Conservation (phyloP, 306 rosid species). For the Trifolium pratense region DNA sequence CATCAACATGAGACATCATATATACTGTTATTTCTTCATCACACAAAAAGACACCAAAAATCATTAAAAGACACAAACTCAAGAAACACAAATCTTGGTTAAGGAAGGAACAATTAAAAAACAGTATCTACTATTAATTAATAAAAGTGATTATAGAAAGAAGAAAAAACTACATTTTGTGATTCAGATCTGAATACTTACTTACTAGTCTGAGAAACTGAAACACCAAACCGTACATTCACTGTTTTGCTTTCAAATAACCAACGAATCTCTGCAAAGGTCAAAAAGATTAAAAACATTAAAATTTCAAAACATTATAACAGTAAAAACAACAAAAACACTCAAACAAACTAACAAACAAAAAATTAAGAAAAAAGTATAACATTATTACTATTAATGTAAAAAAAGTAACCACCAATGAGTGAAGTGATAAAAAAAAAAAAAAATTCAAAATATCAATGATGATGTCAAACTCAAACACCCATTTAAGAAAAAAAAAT, state of each 20-base stretch:
- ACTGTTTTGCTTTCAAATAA: constrained; percentile 50
- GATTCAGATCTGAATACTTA: constrained; percentile 77
- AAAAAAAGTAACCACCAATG: constrained; percentile 21
- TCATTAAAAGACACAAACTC: constrained; percentile 31
- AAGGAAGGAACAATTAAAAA: no score
- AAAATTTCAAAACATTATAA: constrained; percentile 30
- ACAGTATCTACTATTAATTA: neutral
- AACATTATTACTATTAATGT: constrained; percentile 28
- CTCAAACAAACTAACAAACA: constrained; percentile 12
- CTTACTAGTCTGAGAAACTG: constrained; percentile 53
- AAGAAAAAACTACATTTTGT: constrained; percentile 29
- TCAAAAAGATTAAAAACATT: constrained; percentile 33
- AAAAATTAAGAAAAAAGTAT: constrained; percentile 29
- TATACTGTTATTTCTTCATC: constrained; percentile 23
- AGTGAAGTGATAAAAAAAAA: constrained; percentile 25
- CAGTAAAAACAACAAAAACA: constrained; percentile 37
- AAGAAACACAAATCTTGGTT: constrained; percentile 31
- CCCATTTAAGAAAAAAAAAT: constrained; percentile 27
- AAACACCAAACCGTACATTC: constrained; percentile 47
- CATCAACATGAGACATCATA: constrained; percentile 24
- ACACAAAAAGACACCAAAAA: constrained; percentile 15
- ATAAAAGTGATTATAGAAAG: constrained; percentile 5
- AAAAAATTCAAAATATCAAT: neutral
- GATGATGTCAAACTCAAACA: constrained; percentile 27
- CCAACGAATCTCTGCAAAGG: constrained; percentile 47